Evolutionary conservation across 768 basidiomycete genomes (phyloP).

Genomic region (Mycena epipterygia): DNA sequence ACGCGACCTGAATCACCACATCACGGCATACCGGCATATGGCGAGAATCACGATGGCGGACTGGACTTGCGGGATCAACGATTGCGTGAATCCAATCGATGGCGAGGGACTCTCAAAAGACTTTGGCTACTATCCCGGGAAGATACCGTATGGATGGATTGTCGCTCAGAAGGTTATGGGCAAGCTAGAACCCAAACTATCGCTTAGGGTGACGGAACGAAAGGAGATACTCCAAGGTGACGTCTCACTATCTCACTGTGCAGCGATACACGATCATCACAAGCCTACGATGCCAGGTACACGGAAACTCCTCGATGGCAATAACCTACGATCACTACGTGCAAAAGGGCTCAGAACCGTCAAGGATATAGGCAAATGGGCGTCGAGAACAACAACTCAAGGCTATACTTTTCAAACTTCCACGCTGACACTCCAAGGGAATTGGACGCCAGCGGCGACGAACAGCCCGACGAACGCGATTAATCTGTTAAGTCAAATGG

Average conservation of each 20-base stretch:
- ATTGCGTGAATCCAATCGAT: constrained; percentile 20
- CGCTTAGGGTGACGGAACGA: background rate
- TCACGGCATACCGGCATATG: constrained; percentile 26
- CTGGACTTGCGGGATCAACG: constrained; percentile 33
- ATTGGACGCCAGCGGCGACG: background rate
- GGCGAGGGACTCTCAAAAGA: background rate
- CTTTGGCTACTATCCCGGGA: background rate
- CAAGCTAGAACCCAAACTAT: background rate
- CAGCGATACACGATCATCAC: background rate
- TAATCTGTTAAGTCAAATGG: background rate
- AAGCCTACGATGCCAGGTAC: constrained; percentile 26
- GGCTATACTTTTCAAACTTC: background rate
- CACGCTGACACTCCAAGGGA: background rate
- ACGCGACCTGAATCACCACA: constrained; percentile 36
- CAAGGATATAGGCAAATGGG: background rate
- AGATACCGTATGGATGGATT: background rate
- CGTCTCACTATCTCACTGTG: background rate
- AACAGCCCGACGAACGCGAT: background rate
- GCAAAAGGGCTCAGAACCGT: background rate
- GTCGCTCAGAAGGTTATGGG: background rate
- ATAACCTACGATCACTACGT: background rate
- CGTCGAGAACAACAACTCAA: background rate
- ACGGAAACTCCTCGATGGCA: constrained; percentile 35
- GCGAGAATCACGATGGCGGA: constrained; percentile 29
- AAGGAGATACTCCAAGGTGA: background rate